Evolutionary conservation across 257 asterid species (phyloP).

Genomic region (Salvia hispanica): DNA sequence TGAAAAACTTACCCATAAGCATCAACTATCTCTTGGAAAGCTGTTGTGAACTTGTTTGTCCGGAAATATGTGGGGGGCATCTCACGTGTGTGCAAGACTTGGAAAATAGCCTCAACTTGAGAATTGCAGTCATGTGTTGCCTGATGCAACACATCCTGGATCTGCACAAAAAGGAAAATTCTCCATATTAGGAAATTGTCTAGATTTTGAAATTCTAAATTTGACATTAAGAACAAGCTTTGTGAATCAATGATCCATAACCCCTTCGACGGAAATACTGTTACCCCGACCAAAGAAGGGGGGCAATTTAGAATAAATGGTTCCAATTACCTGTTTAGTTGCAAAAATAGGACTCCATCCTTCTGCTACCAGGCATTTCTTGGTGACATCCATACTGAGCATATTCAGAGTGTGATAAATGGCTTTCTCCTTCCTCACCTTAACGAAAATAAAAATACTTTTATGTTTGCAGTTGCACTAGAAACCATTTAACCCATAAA

Average conservation of each 20-base stretch:
- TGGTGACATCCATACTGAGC: conserved; percentile 97
- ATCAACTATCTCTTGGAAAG: conserved; percentile 94
- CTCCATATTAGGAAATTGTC: background rate
- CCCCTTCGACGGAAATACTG: conserved; percentile 3
- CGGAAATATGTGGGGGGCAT: conserved; percentile 91
- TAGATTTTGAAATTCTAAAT: conserved; percentile 13
- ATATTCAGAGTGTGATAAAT: conserved; percentile 93
- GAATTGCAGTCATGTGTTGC: conserved; percentile 87
- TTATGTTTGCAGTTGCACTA: conserved; percentile 18
- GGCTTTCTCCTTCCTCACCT: conserved; percentile 95
- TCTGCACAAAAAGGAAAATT: conserved; percentile 43
- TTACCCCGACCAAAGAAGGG: background rate
- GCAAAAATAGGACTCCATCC: conserved; percentile 99
- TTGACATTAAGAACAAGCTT: conserved; percentile 19
- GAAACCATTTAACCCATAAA: background rate
- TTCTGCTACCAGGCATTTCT: conserved; percentile 98
- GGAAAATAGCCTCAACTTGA: conserved; percentile 90
- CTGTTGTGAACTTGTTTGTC: conserved; percentile 86
- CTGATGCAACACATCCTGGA: conserved; percentile 78
- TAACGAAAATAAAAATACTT: conserved; percentile 33
- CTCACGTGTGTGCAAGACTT: conserved; percentile 84
- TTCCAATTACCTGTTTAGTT: conserved; percentile 65
- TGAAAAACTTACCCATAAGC: conserved; percentile 88
- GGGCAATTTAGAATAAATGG: background rate
- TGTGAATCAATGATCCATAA: background rate